Evolutionary conservation across 2,329 filamentous ascomycete genomes (phyloP).

Genomic region (Exophiala alcalophila): DNA sequence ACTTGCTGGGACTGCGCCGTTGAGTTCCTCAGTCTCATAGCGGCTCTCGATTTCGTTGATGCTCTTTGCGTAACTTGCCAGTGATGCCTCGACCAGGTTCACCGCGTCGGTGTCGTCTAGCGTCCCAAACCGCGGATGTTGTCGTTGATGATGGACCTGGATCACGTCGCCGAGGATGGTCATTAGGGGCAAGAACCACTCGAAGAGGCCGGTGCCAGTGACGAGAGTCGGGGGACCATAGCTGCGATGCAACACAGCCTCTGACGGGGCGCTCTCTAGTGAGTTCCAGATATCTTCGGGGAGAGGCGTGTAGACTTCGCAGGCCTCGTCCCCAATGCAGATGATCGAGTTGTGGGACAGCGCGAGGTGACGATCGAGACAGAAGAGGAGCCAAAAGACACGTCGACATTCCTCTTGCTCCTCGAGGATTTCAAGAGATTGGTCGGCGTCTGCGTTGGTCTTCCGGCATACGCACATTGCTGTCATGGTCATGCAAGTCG

Average conservation of each 20-base stretch:
- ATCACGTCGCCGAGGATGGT: constrained; percentile 51
- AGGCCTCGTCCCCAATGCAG: constrained; percentile 46
- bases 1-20: constrained; percentile 10
- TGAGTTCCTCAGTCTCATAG: constrained; percentile 34
- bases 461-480: constrained; percentile 22
- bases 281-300: constrained; percentile 37
- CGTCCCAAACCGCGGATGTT: constrained; percentile 44
- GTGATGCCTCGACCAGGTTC: constrained; percentile 31
- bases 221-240: constrained; percentile 32
- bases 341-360: constrained; percentile 47
- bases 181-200: constrained; percentile 52
- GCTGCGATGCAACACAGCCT: constrained; percentile 2
- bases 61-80: constrained; percentile 30
- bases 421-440: constrained; percentile 35
- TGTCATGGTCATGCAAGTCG: constrained; percentile 7
- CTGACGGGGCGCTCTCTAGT: constrained; percentile 3
- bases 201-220: constrained; percentile 47
- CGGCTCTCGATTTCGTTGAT: constrained; percentile 39
- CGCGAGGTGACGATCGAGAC: constrained; percentile 47
- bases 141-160: constrained; percentile 45
- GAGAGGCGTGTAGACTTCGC: constrained; percentile 43
- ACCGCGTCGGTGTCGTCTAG: constrained; percentile 26
- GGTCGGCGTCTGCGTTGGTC: constrained; percentile 10
- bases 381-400: constrained; percentile 50
- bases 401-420: constrained; percentile 47